Percentiles rank a stretch among this genome's conserved stretches.
Evolutionary conservation across 768 basidiomycete species (phyloP).

Genomic region (Naganishia antarctica): DNA sequence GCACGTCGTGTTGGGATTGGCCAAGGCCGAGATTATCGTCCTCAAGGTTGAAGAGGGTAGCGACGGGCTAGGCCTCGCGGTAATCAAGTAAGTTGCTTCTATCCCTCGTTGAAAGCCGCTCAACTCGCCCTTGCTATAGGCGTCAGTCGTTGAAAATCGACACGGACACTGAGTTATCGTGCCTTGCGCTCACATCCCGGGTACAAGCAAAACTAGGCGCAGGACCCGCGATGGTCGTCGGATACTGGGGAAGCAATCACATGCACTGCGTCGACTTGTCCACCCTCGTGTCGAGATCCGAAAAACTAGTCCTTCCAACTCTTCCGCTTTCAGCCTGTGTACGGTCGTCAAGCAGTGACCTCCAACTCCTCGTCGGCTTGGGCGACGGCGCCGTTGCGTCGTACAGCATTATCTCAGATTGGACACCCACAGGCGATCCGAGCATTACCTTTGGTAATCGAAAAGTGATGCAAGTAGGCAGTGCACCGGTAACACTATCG

Average conservation of each 20-base stretch:
- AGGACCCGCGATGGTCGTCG: constrained; percentile 4
- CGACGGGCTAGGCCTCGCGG: neutral
- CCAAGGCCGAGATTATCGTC: neutral
- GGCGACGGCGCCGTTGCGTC: constrained; percentile 37
- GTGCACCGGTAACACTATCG: constrained; percentile 34
- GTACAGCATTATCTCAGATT: constrained; percentile 14
- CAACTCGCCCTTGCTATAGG: neutral
- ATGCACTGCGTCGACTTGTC: constrained; percentile 37
- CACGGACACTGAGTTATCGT: neutral
- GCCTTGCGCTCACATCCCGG: neutral
- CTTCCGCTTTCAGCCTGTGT: constrained; percentile 27
- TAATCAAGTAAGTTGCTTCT: constrained; percentile 11
- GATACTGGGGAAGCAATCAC: constrained; percentile 34
- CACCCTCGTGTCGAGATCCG: constrained; percentile 21
- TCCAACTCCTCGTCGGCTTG: constrained; percentile 39
- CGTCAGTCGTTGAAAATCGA: constrained; percentile 3
- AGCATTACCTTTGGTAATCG: constrained; percentile 28
- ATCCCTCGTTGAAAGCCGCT: neutral
- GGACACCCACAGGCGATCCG: constrained; percentile 26
- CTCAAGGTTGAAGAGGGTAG: constrained; percentile 1
- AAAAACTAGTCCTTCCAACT: constrained; percentile 13
- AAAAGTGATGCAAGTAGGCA: constrained; percentile 38
- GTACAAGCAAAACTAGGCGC: constrained; percentile 7
- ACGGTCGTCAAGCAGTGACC: constrained; percentile 24
- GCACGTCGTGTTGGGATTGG: constrained; percentile 13